Conservation (phyloP, 2,329 filamentous ascomycete genomes). For the Ilyonectria destructans region DNA sequence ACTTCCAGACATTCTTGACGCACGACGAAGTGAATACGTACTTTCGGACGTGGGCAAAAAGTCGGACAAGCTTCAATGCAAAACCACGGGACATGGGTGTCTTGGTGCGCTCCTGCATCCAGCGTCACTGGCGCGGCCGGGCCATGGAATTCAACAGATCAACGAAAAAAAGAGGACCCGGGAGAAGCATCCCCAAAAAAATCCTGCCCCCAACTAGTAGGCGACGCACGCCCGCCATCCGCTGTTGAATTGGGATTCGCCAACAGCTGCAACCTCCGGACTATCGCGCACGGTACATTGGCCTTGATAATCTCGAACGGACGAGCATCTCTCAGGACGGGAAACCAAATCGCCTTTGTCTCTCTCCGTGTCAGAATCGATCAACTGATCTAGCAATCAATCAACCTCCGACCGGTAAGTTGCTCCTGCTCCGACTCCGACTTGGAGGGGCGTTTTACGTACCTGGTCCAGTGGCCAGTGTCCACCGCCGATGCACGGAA, state of each 20-base stretch:
- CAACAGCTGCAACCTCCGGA: background rate
- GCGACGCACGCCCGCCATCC: slow-evolving; percentile 15
- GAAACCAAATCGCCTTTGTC: background rate
- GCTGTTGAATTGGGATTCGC: slow-evolving; percentile 9
- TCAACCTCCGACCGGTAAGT: slow-evolving; percentile 17
- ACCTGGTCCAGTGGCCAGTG: slow-evolving; percentile 12
- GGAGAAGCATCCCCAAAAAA: slow-evolving; percentile 51
- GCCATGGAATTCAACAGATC: slow-evolving; percentile 50
- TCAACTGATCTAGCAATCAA: slow-evolving; percentile 1
- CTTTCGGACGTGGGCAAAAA: slow-evolving; percentile 8
- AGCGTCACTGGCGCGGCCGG: slow-evolving; percentile 13
- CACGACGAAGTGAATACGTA: background rate
- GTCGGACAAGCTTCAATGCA: slow-evolving; percentile 30
- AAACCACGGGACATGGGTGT: slow-evolving; percentile 36
- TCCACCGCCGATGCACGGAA: slow-evolving; percentile 30
- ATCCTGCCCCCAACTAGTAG: slow-evolving; percentile 47
- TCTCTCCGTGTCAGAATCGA: background rate
- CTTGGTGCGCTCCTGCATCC: slow-evolving; percentile 18
- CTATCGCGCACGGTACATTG: background rate
- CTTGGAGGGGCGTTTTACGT: slow-evolving; percentile 27
- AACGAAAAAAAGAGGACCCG: slow-evolving; percentile 48
- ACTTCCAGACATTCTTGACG: background rate
- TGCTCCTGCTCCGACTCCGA: slow-evolving; percentile 7
- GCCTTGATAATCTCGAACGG: background rate
- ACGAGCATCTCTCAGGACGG: background rate